Percentiles rank a stretch among this genome's conserved stretches.
Conservation (phyloP, 345 rosid genomes). For the Pistacia atlantica region DNA sequence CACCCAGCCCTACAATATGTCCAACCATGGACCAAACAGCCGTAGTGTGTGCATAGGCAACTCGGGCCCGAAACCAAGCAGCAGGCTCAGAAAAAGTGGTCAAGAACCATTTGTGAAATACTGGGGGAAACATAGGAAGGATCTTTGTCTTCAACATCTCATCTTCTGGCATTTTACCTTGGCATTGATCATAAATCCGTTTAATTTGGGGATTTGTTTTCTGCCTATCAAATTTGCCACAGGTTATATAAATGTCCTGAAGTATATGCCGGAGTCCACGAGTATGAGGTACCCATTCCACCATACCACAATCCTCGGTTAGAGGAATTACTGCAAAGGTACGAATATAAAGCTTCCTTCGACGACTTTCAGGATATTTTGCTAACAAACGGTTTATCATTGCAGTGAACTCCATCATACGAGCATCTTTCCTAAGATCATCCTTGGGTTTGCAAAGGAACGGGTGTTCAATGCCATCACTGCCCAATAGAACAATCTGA, state of each 20-base stretch:
- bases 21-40: constrained; percentile 99
- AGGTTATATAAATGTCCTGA: constrained; percentile 77
- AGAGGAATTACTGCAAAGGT: constrained; percentile 96
- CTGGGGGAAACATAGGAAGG: constrained; percentile 95
- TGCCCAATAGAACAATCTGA: constrained; percentile 87
- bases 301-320: constrained; percentile 99
- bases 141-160: constrained; percentile 90
- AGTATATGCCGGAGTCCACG: constrained; percentile 94
- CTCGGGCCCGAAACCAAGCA: constrained; percentile 98
- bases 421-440: constrained; percentile 98
- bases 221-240: constrained; percentile 89
- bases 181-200: constrained; percentile 84
- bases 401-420: constrained; percentile 99
- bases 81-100: constrained; percentile 97
- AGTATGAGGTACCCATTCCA: constrained; percentile 98
- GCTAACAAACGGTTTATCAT: constrained; percentile 90
- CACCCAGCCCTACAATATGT: constrained; percentile 96
- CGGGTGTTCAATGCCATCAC: constrained; percentile 90
- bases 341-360: constrained; percentile 89
- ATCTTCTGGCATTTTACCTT: constrained; percentile 76
- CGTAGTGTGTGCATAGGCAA: constrained; percentile 95
- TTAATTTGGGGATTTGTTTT: constrained; percentile 91
- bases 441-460: constrained; percentile 99
- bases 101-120: constrained; percentile 95
- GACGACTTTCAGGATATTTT: constrained; percentile 93